Evolutionary conservation across 768 basidiomycete genomes (phyloP).

Genomic region (Russula abietina): DNA sequence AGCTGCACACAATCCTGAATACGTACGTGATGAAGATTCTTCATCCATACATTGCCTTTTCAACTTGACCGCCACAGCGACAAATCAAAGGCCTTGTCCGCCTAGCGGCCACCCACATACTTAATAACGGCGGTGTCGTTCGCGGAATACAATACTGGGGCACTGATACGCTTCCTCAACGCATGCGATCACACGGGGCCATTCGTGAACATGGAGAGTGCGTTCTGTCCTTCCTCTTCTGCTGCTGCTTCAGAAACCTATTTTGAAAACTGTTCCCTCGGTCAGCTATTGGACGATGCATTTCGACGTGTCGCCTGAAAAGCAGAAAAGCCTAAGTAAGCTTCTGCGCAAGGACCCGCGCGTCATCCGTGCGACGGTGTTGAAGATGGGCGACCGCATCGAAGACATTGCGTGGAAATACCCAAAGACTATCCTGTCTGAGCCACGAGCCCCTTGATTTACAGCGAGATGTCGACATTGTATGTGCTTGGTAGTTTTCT

Average conservation of each 20-base stretch:
- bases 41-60: neutral
- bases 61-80: conserved; percentile 39
- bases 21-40: conserved; percentile 41
- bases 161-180: conserved; percentile 62
- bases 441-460: conserved; percentile 10
- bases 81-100: conserved; percentile 71
- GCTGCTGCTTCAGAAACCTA: neutral
- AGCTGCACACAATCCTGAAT: conserved; percentile 66
- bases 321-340: conserved; percentile 55
- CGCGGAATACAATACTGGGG: conserved; percentile 75
- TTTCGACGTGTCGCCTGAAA: conserved; percentile 79
- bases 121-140: conserved; percentile 75
- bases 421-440: conserved; percentile 35
- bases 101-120: conserved; percentile 62
- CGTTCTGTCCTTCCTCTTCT: conserved; percentile 33
- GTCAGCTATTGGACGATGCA: conserved; percentile 85
- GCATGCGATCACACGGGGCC: conserved; percentile 59
- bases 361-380: conserved; percentile 74
- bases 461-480: neutral
- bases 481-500: neutral
- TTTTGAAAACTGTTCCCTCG: conserved; percentile 9
- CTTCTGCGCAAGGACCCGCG: conserved; percentile 74
- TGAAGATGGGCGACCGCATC: conserved; percentile 69
- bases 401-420: conserved; percentile 58
- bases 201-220: conserved; percentile 67